Evolutionary conservation across 495 filamentous ascomycete species (phyloP), one percentile per base, ranked within the genome.

Genomic region (Talaromyces wortmannii): DNA sequence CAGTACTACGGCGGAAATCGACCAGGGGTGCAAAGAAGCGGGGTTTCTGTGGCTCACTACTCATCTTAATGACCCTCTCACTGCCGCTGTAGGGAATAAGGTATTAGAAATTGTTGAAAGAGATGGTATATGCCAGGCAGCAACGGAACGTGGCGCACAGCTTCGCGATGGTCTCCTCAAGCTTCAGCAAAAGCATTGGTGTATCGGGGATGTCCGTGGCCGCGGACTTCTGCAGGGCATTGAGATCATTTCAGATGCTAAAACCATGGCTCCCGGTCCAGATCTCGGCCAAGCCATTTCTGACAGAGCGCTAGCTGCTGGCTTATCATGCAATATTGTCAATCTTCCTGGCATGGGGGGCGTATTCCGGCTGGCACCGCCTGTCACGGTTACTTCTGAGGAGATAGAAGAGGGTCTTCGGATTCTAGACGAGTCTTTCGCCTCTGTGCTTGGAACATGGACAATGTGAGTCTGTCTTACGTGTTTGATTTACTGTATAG

Each of bases 291-390:
- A 75, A 46, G 55, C 48, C 3, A 64, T 85, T 8, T 72, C 67
- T 0, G 69, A 74, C 13, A 63, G 62, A 13, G 73, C 76, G 43
- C 74, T 77, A 49, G 68, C 71, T 18, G 52, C 75, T 4, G 82
- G 82, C 3, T 59, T 83, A 3, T 83, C 74, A 50, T 76, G 74
- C 29, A 83, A 82, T 50, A 36, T 84, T 5, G 70, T 74, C 10
- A 79, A 70, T 32, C 66, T 78, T 29, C 66, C 67, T 0, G 74
- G 70, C n/a, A 78, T 83, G 62, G 70, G 76, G 2, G 81, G 80
- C 17, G 69, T 77, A 0, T 81, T 83, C 52, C 64, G 82, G 16
- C 71, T 85, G 45, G 82, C 81, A 7, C 81, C 82, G 12, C 80
- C 81, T 0, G 74, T 84, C 13, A 84, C 78, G 0, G 72, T 82